Percentiles rank a stretch among this genome's conserved stretches.
Evolutionary conservation across 176 grass and related monocot genomes (phyloP).

Genomic region (Paspalum notatum): DNA sequence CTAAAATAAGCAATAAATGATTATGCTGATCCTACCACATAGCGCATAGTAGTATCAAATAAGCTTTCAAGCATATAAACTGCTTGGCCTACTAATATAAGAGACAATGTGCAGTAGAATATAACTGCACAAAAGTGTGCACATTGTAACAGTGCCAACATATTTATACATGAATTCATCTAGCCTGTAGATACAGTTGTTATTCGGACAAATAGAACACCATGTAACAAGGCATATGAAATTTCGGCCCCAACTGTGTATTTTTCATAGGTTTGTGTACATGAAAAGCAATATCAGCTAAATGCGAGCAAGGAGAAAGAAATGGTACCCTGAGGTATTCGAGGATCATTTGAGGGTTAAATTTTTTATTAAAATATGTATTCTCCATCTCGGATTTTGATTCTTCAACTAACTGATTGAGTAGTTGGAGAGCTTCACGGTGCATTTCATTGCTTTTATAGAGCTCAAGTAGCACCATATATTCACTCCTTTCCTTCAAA

Average conservation of each 20-base stretch:
- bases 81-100: constrained; percentile 10
- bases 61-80: constrained; percentile 19
- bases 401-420: constrained; percentile 92
- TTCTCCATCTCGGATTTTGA: constrained; percentile 60
- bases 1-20: constrained; percentile 20
- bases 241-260: background rate
- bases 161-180: background rate
- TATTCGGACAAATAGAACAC: constrained; percentile 23
- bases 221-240: constrained; percentile 21
- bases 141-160: background rate
- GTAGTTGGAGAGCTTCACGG: constrained; percentile 82
- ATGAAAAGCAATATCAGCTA: background rate
- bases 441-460: constrained; percentile 94
- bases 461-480: constrained; percentile 85
- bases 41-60: constrained; percentile 1
- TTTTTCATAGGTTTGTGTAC: constrained; percentile 11
- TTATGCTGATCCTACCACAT: constrained; percentile 17
- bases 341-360: constrained; percentile 84
- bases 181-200: constrained; percentile 10
- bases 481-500: constrained; percentile 74
- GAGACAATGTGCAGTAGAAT: constrained; percentile 25
- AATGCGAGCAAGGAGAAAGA: constrained; percentile 14
- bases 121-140: constrained; percentile 20
- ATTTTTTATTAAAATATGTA: constrained; percentile 65
- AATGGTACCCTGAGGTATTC: constrained; percentile 91